phyloP scores from a whole-genome alignment of 2,329 filamentous ascomycete species.

The Onygenales sp. region DNA sequence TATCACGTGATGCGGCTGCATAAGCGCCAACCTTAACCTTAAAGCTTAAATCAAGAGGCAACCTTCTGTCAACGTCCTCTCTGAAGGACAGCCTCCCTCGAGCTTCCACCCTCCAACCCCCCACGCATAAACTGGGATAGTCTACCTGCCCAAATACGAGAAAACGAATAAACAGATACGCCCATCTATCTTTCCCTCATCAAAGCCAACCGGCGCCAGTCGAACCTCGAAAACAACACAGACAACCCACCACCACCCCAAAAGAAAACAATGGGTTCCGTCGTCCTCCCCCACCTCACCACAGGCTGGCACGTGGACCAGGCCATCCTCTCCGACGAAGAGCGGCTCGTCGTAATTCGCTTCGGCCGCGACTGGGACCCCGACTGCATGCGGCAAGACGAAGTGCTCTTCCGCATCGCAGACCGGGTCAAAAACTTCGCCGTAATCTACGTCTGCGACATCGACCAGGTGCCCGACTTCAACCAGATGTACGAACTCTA shows the following conservation, averaged over 20 bases:
- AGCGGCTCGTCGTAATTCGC: slow-evolving; percentile 84
- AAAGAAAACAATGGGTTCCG: slow-evolving; percentile 56
- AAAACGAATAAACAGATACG: too few relatives aligned
- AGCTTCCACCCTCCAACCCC: too few relatives aligned
- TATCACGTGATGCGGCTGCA: too few relatives aligned
- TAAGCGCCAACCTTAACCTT: too few relatives aligned
- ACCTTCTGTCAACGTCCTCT: too few relatives aligned
- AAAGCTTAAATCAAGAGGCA: too few relatives aligned
- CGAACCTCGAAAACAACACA: too few relatives aligned
- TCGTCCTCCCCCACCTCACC: slow-evolving; percentile 81
- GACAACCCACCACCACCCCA: neutral
- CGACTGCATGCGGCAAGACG: slow-evolving; percentile 76
- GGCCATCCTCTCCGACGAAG: slow-evolving; percentile 82
- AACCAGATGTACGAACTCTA: slow-evolving; percentile 93
- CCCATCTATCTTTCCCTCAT: too few relatives aligned
- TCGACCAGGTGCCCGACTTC: slow-evolving; percentile 79
- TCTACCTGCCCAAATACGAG: too few relatives aligned
- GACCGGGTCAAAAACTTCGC: slow-evolving; percentile 70
- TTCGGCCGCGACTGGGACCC: slow-evolving; percentile 82
- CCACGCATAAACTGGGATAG: too few relatives aligned
- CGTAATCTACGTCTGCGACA: slow-evolving; percentile 84
- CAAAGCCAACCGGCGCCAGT: too few relatives aligned
- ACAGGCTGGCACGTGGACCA: slow-evolving; percentile 98
- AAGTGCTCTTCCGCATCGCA: slow-evolving; percentile 89
- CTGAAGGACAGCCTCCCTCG: too few relatives aligned